These are phyloP conservation scores for Phytophthora ohioensis DNA, from an alignment of 352 stramenopile species.

Conservation along the genomic window DNA sequence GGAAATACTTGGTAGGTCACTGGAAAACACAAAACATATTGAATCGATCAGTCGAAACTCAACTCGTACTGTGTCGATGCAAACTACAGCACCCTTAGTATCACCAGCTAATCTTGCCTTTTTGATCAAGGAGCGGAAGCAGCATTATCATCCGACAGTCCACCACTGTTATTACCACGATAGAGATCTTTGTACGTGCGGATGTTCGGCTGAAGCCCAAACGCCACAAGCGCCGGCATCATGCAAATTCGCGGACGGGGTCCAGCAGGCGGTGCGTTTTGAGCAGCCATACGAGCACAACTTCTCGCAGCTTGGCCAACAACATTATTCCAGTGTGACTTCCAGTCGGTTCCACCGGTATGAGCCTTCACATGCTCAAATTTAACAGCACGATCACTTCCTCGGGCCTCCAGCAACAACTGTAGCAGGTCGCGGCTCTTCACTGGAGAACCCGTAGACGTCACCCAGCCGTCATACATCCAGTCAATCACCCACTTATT, in stretches of 20 bases:
- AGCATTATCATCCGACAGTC: background rate
- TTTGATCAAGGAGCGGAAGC: too few relatives aligned
- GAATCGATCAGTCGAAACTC: too few relatives aligned
- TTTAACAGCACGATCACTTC: background rate
- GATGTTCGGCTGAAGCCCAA: constrained; percentile 12
- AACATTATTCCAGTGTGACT: constrained; percentile 27
- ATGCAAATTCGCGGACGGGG: constrained; percentile 15
- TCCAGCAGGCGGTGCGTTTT: background rate
- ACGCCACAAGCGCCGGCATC: constrained; percentile 5
- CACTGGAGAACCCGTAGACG: constrained; percentile 4
- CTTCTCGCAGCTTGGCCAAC: constrained; percentile 16
- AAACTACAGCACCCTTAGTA: too few relatives aligned
- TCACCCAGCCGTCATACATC: constrained; percentile 25
- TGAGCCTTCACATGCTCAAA: constrained; percentile 27
- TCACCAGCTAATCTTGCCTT: too few relatives aligned
- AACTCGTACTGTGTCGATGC: too few relatives aligned
- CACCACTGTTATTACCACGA: background rate
- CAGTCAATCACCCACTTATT: constrained; percentile 22
- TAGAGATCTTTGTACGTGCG: constrained; percentile 10
- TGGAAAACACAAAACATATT: too few relatives aligned
- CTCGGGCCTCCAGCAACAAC: constrained; percentile 9
- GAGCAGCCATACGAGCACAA: background rate
- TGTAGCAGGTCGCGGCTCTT: constrained; percentile 25
- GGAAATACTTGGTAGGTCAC: too few relatives aligned
- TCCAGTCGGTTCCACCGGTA: constrained; percentile 12